Evolutionary conservation across 208 protist genomes (phyloP), one percentile per base, ranked within the genome.

Genomic region (Trichomonas tenax): DNA sequence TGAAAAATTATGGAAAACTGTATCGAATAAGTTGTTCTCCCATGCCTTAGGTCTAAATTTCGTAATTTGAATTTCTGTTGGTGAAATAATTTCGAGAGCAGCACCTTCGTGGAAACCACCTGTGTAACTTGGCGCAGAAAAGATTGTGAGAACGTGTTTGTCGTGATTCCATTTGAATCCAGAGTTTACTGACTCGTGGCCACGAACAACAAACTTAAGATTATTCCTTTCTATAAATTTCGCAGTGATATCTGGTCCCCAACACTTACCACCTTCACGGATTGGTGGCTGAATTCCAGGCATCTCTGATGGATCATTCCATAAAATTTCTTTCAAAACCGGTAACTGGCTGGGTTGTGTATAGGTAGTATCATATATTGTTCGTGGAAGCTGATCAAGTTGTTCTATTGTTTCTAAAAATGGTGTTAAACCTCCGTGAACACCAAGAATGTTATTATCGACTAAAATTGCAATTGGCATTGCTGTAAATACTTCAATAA

Each of bases 291-390:
- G 46, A 34, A 63, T 96, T 10, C 82, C 96, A 41, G 40, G 34
- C 23, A 38, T 46, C 38, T 96, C 48, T 96, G 98, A 98, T 21
- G 99, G 99, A 97, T 99, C 99, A 10, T 98, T 99, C 99, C 99
- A 99, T 17, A 99, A 97, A 41, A 99, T 96, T 97, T 99, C 99
- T 40, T 72, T 72, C 58, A 72, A 26, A 31, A 72, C 26, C 2
- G 58, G 58, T n/a, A 72, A 31, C 26, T 72, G 58, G 4, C 2
- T 72, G 2, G 58, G 58, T 6, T 6, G 21, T n/a, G 58, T n/a
- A 26, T 17, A 72, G 4, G 21, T n/a, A 31, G 58, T 72, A 72
- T 72, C 58, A n/a, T 4, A n/a, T 72, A 72, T 72, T 72, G 58
- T 72, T 31, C 58, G 58, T 72, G 58, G 11, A 72, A 72, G 58